A percentile compares a stretch with the other conserved stretches of the same genome.
Conservation (phyloP, 805 yeast species). For the Saturnispora serradocipensis region DNA sequence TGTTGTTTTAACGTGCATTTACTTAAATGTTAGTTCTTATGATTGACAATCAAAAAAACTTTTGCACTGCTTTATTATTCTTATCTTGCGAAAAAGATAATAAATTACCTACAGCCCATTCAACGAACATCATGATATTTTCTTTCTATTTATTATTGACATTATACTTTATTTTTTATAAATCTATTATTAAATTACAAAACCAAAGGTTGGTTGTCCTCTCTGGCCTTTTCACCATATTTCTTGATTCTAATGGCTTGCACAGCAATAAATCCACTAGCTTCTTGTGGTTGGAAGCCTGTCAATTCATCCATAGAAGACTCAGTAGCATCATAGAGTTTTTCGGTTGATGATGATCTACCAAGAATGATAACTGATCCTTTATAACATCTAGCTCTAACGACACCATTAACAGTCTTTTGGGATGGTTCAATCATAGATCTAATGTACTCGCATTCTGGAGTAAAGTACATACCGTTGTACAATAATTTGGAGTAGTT, state of each 20-base stretch:
- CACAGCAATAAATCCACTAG: conserved; percentile 94
- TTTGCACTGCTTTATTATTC: too few species aligned
- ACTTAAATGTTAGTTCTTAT: too few species aligned
- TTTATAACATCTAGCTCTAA: conserved; percentile 89
- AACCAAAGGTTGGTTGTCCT: conserved; percentile 48
- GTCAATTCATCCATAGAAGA: conserved; percentile 99
- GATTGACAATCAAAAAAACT: too few species aligned
- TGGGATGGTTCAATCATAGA: conserved; percentile 92
- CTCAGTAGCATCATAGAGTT: conserved; percentile 94
- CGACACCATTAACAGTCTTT: conserved; percentile 90
- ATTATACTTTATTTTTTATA: background rate
- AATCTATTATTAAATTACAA: conserved; percentile 26
- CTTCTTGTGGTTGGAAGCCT: conserved; percentile 94
- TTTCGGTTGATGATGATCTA: conserved; percentile 92
- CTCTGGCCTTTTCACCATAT: conserved; percentile 92
- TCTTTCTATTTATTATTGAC: background rate
- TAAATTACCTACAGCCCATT: background rate
- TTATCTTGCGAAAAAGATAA: too few species aligned
- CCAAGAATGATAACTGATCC: conserved; percentile 81
- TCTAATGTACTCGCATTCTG: conserved; percentile 95
- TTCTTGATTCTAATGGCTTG: conserved; percentile 98
- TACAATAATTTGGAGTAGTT: conserved; percentile 82
- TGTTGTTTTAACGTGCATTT: too few species aligned
- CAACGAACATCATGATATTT: background rate
- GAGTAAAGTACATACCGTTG: conserved; percentile 97